Base-by-base conservation (phyloP, 73 alveolate species). In the Effrenium voratum region DNA sequence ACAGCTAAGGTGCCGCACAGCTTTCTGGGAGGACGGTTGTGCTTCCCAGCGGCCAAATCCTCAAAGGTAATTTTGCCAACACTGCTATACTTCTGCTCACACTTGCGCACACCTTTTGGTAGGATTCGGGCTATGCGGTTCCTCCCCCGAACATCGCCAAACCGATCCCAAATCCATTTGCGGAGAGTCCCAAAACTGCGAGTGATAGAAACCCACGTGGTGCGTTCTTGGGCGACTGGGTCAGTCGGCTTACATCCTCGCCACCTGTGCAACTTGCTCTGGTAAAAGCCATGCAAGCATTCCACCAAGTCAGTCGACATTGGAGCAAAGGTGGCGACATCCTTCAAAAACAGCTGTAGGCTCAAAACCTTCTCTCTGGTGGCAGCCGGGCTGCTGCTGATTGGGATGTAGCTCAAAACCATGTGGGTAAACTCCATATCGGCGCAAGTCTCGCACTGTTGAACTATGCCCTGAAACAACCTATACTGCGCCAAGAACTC, bases 271-370 rank as follows among this genome's bases (percentile, higher is more conserved):
- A 77, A 28, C 32, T 77, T 41, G 28, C 59, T 22, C 44, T 77
- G 87, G 63, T 28, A 2, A 43, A 43, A 77, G 32, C 87, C 87
- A 36, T 77, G 87, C 87, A 77, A 77, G 2, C 63, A 40, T n/a
- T 77, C 87, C 87, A 77, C 87, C 15, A 40, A 8, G 45, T 77
- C 87, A 1, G 87, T 77, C 63, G 32, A 2, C 63, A 77, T 77
- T 40, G 87, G 66, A 22, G 26, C 19, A 26, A 43, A 77, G 1
- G 57, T 24, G 15, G 87, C 57, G 22, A 16, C 8, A 24, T 77
- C 87, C 1, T n/a, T 43, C 22, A 77, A n/a, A 19, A 77, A 77
- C 22, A 40, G 60, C 63, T 77, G 87, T 3, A 77, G n/a, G 22
- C 60, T 77, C 10, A 2, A 12, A 43, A 12, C 10, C 41, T 77